Evolutionary conservation across 2,329 filamentous ascomycete genomes (phyloP).

Genomic region (Phaeosphaeriaceae sp.): DNA sequence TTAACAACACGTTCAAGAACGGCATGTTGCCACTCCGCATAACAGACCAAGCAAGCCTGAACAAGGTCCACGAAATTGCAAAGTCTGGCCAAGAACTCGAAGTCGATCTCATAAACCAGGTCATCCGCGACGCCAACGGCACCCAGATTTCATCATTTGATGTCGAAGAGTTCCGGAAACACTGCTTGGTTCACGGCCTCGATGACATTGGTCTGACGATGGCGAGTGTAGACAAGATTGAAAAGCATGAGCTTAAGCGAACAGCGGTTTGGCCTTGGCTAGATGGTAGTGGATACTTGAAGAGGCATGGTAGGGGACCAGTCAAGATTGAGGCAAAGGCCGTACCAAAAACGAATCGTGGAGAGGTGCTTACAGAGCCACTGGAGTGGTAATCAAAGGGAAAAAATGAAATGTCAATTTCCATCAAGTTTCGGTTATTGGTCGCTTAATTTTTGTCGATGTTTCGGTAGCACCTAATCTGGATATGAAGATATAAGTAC

Average conservation of each 20-base stretch:
- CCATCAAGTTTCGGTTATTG: too few relatives aligned
- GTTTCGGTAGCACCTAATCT: not conserved
- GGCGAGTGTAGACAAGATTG: constrained; percentile 89
- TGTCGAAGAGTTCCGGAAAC: constrained; percentile 91
- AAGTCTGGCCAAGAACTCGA: constrained; percentile 82
- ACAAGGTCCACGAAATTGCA: constrained; percentile 77
- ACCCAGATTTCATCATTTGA: constrained; percentile 79
- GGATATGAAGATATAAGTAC: not conserved
- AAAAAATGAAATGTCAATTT: too few relatives aligned
- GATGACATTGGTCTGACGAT: constrained; percentile 96
- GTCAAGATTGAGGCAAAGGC: constrained; percentile 70
- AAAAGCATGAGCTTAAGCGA: constrained; percentile 78
- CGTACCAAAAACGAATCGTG: constrained; percentile 87
- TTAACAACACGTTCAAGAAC: constrained; percentile 99
- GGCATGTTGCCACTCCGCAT: constrained; percentile 92
- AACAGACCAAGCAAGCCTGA: constrained; percentile 68
- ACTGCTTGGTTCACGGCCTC: constrained; percentile 90
- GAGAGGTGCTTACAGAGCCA: constrained; percentile 82
- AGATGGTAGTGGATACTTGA: constrained; percentile 83
- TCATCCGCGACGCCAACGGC: constrained; percentile 77
- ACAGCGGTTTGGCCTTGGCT: constrained; percentile 86
- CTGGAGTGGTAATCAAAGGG: constrained; percentile 77
- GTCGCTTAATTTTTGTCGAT: not conserved
- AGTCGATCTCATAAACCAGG: constrained; percentile 84
- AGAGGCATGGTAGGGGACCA: constrained; percentile 60